Conservation (phyloP, 768 basidiomycete genomes). For the Coprinopsis sp. region DNA sequence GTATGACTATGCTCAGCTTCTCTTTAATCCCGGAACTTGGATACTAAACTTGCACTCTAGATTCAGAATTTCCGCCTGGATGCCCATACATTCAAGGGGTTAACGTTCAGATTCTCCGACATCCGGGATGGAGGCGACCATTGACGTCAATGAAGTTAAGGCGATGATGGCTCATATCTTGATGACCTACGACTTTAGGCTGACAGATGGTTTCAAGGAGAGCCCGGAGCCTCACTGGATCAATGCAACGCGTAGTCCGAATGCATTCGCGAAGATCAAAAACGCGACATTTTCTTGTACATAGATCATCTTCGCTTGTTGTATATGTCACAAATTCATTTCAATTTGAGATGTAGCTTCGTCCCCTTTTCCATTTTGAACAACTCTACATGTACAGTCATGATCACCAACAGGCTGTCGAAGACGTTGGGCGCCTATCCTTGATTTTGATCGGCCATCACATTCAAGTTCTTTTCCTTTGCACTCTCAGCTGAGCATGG, state of each 20-base stretch:
- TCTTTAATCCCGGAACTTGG: no score
- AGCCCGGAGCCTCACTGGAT: background rate
- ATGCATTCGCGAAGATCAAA: slow-evolving; percentile 7
- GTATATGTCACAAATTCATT: no score
- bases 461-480: no score
- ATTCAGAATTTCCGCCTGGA: slow-evolving; percentile 31
- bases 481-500: no score
- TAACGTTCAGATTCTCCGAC: slow-evolving; percentile 35
- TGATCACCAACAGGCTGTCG: no score
- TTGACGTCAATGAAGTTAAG: slow-evolving; percentile 38
- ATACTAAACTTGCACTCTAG: slow-evolving; percentile 15
- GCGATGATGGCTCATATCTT: slow-evolving; percentile 39
- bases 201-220: slow-evolving; percentile 11
- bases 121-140: slow-evolving; percentile 21
- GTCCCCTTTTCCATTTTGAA: no score
- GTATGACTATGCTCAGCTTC: no score
- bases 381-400: no score
- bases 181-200: slow-evolving; percentile 32
- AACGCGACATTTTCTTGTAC: slow-evolving; percentile 11
- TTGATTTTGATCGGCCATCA: no score
- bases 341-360: no score
- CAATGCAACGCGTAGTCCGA: background rate
- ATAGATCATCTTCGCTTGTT: no score
- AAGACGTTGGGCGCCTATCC: no score
- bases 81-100: slow-evolving; percentile 32